These are phyloP conservation scores for Botryotinia calthae DNA, from an alignment of 2,329 filamentous ascomycete genomes.

Conservation along the genomic window DNA sequence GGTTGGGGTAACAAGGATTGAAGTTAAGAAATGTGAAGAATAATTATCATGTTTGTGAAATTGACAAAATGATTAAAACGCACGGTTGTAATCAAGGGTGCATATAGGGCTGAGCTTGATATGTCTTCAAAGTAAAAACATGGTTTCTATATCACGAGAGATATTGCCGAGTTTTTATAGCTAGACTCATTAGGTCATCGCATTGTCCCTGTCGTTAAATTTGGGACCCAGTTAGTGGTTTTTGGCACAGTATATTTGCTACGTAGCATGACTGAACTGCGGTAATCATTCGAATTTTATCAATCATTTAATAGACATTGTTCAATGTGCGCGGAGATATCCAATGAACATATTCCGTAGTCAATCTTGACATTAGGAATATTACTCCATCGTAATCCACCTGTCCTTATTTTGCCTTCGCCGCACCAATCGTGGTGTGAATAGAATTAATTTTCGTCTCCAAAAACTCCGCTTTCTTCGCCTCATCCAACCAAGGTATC, in stretches of 20 bases:
- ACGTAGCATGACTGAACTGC: not conserved
- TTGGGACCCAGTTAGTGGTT: not conserved
- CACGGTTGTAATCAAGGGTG: not conserved
- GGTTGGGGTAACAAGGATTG: not conserved
- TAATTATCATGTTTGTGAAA: not conserved
- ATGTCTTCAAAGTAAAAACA: not conserved
- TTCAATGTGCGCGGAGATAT: not conserved
- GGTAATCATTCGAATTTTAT: not conserved
- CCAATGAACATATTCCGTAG: not conserved
- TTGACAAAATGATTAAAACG: not conserved
- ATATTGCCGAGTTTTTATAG: not conserved
- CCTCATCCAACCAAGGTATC: conserved; percentile 55
- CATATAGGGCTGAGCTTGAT: not conserved
- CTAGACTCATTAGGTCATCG: not conserved
- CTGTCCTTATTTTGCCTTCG: not conserved
- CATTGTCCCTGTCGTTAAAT: not conserved
- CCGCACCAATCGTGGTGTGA: conserved; percentile 36
- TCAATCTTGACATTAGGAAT: not conserved
- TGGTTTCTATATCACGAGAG: not conserved
- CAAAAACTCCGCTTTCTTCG: conserved; percentile 41
- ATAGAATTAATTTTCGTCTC: conserved; percentile 50
- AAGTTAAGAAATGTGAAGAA: not conserved
- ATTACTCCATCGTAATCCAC: no score
- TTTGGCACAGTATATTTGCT: not conserved
- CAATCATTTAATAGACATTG: not conserved